These are phyloP conservation scores for Citrullus mucosospermus DNA, from an alignment of 306 rosid species.

Conservation along the genomic window DNA sequence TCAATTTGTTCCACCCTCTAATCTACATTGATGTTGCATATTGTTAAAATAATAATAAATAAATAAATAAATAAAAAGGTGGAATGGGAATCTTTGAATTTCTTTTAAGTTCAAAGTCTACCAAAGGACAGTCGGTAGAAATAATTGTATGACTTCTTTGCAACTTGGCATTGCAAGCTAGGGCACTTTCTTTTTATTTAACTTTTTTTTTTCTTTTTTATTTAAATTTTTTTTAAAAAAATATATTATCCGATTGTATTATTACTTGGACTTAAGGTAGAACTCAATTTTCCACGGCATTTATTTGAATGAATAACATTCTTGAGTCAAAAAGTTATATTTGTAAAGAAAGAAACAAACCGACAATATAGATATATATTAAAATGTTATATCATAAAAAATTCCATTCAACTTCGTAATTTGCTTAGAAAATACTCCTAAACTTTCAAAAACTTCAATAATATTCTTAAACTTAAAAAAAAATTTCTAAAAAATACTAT, in stretches of 20 bases:
- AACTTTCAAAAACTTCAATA: no score
- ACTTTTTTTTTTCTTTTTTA: background rate
- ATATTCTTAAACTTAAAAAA: no score
- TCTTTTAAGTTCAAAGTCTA: background rate
- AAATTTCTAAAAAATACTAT: no score
- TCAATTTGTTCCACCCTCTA: no score
- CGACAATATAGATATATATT: background rate
- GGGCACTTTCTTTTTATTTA: background rate
- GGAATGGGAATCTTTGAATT: background rate
- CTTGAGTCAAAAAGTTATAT: background rate
- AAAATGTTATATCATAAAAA: no score
- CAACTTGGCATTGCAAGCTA: background rate
- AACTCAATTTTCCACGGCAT: background rate
- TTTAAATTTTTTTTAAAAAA: background rate
- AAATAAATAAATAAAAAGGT: no score
- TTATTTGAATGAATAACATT: background rate
- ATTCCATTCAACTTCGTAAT: no score
- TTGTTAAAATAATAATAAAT: no score
- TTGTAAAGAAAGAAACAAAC: background rate
- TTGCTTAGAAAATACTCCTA: no score
- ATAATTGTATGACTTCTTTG: background rate
- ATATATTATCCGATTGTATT: no score
- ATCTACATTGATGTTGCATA: no score
- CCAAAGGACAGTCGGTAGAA: background rate
- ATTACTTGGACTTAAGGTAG: background rate